Conservation (phyloP, 1,284 basidiomycete genomes). For the Mycena citricolor region DNA sequence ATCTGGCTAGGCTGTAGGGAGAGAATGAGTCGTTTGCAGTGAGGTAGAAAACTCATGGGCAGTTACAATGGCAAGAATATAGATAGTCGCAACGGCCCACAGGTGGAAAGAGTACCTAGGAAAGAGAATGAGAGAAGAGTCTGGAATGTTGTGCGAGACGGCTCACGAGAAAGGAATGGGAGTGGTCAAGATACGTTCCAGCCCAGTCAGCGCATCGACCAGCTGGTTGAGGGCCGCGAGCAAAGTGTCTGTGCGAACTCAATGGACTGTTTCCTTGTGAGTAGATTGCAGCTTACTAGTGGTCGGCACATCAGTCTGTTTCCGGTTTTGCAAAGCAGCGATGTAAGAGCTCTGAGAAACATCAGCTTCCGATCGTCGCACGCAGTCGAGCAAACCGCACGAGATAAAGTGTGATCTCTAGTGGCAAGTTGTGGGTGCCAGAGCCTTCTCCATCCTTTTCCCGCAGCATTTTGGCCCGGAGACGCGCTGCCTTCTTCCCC, state of each 20-base stretch:
- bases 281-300: slow-evolving; percentile 47
- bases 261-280: slow-evolving; percentile 4
- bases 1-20: slow-evolving; percentile 64
- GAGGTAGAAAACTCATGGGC: no score
- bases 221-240: slow-evolving; percentile 54
- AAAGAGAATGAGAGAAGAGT: neutral
- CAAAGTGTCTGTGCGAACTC: slow-evolving; percentile 47
- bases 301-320: slow-evolving; percentile 64
- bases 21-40: no score
- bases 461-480: slow-evolving; percentile 1
- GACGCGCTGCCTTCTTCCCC: slow-evolving; percentile 23
- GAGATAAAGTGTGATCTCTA: slow-evolving; percentile 74
- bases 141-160: slow-evolving; percentile 1
- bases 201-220: slow-evolving; percentile 65
- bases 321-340: slow-evolving; percentile 57
- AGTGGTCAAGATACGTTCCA: slow-evolving; percentile 77
- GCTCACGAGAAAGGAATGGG: slow-evolving; percentile 77
- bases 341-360: slow-evolving; percentile 61
- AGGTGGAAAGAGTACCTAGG: slow-evolving; percentile 62
- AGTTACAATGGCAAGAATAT: slow-evolving; percentile 55
- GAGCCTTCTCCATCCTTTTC: slow-evolving; percentile 14
- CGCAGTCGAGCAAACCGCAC: slow-evolving; percentile 36
- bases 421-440: slow-evolving; percentile 65
- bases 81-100: slow-evolving; percentile 61
- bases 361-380: slow-evolving; percentile 1